phyloP scores from a whole-genome alignment of 345 rosid genomes.

The Raphanus raphanistrum region DNA sequence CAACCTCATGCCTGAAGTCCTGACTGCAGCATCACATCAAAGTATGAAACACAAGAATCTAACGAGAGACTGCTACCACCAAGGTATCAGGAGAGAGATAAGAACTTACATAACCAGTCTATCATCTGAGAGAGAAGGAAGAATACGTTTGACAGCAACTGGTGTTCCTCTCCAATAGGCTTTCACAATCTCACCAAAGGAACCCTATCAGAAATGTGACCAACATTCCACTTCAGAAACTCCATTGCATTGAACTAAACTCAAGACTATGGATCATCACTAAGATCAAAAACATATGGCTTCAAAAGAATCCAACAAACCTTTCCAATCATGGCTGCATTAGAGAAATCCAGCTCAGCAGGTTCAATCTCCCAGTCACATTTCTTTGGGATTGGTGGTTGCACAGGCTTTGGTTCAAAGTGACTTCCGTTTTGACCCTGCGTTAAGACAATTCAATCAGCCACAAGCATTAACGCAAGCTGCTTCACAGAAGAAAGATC shows the following conservation, averaged over 20 bases:
- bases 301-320: conserved; percentile 41
- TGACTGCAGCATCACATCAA: conserved; percentile 63
- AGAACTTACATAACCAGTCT: conserved; percentile 88
- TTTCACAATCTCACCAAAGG: conserved; percentile 96
- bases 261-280: not conserved
- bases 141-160: conserved; percentile 94
- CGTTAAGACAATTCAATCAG: conserved; percentile 19
- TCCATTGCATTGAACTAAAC: not conserved
- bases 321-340: conserved; percentile 79
- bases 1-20: conserved; percentile 99
- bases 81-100: not conserved
- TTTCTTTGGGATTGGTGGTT: conserved; percentile 91
- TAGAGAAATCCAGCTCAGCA: conserved; percentile 88
- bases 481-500: conserved; percentile 16
- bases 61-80: not conserved
- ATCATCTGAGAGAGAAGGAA: conserved; percentile 97
- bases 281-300: not conserved
- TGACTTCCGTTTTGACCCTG: conserved; percentile 99
- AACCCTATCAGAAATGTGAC: conserved; percentile 55
- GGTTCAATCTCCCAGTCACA: conserved; percentile 99
- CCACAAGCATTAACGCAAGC: not conserved
- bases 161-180: conserved; percentile 99
- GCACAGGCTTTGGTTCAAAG: conserved; percentile 93
- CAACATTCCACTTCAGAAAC: conserved; percentile 31
- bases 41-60: conserved; percentile 4